Conservation (phyloP, 306 rosid species). For the Astragalus glycyphyllos region DNA sequence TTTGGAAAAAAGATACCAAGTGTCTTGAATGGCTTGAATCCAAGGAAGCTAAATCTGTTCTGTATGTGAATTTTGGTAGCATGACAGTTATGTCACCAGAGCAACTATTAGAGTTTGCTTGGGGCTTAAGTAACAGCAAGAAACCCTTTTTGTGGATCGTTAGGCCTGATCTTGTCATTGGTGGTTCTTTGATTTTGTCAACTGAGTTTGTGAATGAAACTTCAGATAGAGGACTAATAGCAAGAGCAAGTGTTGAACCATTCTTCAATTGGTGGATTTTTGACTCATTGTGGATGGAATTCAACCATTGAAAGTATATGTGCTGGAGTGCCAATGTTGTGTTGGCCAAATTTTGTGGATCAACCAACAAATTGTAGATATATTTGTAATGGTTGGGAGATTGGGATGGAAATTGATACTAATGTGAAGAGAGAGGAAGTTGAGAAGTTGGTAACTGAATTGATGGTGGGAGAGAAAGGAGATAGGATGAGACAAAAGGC, state of each 20-base stretch:
- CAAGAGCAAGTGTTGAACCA: slow-evolving; percentile 45
- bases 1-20: slow-evolving; percentile 45
- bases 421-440: slow-evolving; percentile 43
- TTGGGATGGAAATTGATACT: slow-evolving; percentile 36
- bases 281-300: no score
- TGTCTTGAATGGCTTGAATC: slow-evolving; percentile 48
- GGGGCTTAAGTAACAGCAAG: not conserved
- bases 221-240: slow-evolving; percentile 23
- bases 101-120: not conserved
- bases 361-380: slow-evolving; percentile 42
- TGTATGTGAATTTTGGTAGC: slow-evolving; percentile 49
- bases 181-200: slow-evolving; percentile 36
- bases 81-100: slow-evolving; percentile 37
- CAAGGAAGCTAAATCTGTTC: slow-evolving; percentile 23
- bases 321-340: slow-evolving; percentile 42
- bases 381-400: slow-evolving; percentile 36
- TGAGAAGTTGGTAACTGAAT: slow-evolving; percentile 39
- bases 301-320: slow-evolving; percentile 38
- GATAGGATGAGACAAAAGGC: slow-evolving; percentile 31
- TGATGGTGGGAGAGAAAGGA: slow-evolving; percentile 46
- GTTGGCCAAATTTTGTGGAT: slow-evolving; percentile 46
- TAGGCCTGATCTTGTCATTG: slow-evolving; percentile 47
- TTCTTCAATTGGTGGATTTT: no score
- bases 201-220: slow-evolving; percentile 37
- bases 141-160: slow-evolving; percentile 46